phyloP scores from a whole-genome alignment of 2,329 filamentous ascomycete genomes.

The Colletotrichum caudatum region DNA sequence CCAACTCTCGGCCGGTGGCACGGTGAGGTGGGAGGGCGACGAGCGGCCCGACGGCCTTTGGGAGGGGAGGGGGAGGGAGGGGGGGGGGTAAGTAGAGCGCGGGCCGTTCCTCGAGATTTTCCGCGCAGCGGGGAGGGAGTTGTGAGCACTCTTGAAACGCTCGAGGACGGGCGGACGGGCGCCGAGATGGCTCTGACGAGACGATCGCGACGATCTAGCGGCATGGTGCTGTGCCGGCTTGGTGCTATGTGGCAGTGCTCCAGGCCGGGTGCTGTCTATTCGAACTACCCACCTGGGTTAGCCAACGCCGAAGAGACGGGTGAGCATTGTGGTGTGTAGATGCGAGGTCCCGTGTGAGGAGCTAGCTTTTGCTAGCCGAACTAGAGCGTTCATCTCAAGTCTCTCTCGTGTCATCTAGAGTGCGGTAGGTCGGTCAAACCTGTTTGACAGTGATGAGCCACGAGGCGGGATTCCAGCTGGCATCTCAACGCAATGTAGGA shows the following conservation, averaged over 20 bases:
- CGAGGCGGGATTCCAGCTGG: neutral
- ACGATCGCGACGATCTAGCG: neutral
- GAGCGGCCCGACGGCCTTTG: neutral
- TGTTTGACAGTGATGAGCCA: neutral
- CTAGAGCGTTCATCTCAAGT: neutral
- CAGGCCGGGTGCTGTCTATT: neutral
- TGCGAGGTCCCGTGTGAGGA: neutral
- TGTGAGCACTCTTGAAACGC: neutral
- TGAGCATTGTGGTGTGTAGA: neutral
- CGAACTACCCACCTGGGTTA: too few species aligned
- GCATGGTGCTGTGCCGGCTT: neutral
- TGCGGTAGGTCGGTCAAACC: neutral
- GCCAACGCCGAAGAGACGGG: neutral
- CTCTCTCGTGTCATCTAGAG: neutral
- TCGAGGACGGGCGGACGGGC: neutral
- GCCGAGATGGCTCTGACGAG: neutral
- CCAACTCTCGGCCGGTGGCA: neutral
- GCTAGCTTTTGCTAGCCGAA: neutral
- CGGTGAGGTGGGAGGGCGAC: neutral
- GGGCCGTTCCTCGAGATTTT: constrained; percentile 5
- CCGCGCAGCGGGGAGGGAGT: neutral
- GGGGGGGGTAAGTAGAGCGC: neutral
- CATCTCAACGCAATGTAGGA: neutral
- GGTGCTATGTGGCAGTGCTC: neutral
- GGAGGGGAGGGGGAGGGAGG: too few species aligned